Evolutionary conservation across 805 yeast species (phyloP).

Genomic region (Blastobotrys mokoenaii): DNA sequence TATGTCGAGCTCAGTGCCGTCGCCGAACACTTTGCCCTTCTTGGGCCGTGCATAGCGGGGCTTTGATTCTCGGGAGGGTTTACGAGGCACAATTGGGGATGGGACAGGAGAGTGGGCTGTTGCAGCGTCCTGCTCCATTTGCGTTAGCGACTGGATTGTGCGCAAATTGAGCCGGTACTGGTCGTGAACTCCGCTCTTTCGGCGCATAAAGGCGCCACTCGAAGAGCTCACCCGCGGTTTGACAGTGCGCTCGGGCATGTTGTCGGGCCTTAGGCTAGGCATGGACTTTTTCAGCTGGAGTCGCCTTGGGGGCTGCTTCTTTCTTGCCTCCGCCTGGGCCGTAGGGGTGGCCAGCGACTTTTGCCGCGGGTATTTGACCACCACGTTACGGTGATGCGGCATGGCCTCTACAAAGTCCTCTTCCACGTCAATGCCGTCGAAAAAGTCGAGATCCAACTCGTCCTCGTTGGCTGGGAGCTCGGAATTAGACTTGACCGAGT

Average conservation of each 20-base stretch:
- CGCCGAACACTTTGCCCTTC: constrained; percentile 14
- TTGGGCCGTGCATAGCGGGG: constrained; percentile 7
- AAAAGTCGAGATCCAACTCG: constrained; percentile 10
- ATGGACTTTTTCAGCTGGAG: constrained; percentile 9
- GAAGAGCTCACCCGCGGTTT: not conserved
- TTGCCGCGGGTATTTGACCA: constrained; percentile 5
- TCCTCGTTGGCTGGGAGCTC: constrained; percentile 4
- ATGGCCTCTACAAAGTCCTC: constrained; percentile 6
- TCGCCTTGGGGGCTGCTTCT: not conserved
- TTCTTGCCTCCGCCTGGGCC: not conserved
- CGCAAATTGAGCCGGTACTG: constrained; percentile 8
- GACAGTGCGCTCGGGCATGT: not conserved
- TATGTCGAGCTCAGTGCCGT: constrained; percentile 23
- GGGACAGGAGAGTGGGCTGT: too few relatives aligned
- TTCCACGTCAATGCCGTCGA: constrained; percentile 15
- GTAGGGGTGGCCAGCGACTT: not conserved
- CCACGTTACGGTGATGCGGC: constrained; percentile 10
- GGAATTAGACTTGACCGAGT: not conserved
- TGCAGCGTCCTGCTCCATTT: constrained; percentile 6
- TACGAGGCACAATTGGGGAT: not conserved
- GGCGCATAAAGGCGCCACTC: not conserved
- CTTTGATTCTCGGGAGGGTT: not conserved
- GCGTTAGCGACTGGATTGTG: constrained; percentile 18
- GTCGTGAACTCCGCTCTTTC: not conserved
- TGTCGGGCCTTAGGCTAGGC: constrained; percentile 6